Evolutionary conservation across 2,329 filamentous ascomycete genomes (phyloP), one percentile per base, ranked within the genome.

Genomic region (Verticillium nonalfalfae): DNA sequence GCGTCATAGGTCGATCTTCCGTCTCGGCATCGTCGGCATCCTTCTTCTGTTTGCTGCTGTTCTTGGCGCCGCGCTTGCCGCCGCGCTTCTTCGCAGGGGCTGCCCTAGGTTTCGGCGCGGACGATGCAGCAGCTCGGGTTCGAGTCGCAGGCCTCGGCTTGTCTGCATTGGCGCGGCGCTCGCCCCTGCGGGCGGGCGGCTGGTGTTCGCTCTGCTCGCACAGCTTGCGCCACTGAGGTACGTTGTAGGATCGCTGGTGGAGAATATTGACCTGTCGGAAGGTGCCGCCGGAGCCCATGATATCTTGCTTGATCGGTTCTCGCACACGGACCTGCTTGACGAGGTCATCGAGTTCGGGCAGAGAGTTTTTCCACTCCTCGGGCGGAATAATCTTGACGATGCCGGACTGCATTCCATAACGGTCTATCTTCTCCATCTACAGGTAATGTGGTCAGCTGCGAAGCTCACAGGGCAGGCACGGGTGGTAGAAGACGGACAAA

Each of bases 211-310:
- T 93, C 76, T 97, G 93, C 65, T 97, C 91, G 72, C 93, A 97
- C 45, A 98, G 82, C 60, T 91, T 85, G 67, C 93, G 91, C 95
- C 95, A 99, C 75, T 99, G 93, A 0, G 94, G 94, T 4, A 99
- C 81, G 68, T 97, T 99, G 79, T 99, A 99, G 14, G 93, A 93
- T 72, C 95, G 86, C 73, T 96, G 92, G 76, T 97, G 96, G 70
- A 98, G 88, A 63, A 99, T 93, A 72, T 99, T 99, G 71, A 95
- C 91, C 74, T 99, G 95, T 39, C 94, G 94, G 73, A 97, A 99
- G 61, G 91, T 96, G 61, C 95, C 96, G 72, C 94, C 92, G 59
- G 91, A 92, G 52, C 95, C 95, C 81, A 96, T 94, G 69, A 99
- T 99, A 70, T 99, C 95, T 75, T 99, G 95, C 72, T 93, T 97